These are phyloP conservation scores for Scopulariopsis brevicaulis DNA, from an alignment of 2,329 filamentous ascomycete genomes.

Conservation along the genomic window DNA sequence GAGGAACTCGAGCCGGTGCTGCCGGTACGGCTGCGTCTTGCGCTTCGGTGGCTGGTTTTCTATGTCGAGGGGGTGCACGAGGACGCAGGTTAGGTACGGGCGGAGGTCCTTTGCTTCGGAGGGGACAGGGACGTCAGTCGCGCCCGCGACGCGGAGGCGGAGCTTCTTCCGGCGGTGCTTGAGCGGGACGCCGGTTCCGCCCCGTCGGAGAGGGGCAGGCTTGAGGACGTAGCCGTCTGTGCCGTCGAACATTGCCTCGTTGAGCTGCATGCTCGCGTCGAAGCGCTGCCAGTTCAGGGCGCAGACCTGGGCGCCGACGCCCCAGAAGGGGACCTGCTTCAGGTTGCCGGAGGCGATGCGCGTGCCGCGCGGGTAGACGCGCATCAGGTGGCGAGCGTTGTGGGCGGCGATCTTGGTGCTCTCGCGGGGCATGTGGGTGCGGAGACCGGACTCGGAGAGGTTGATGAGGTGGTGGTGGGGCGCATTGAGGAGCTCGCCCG, in stretches of 20 bases:
- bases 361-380: slow-evolving; percentile 58
- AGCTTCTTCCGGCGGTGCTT: slow-evolving; percentile 36
- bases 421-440: slow-evolving; percentile 33
- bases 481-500: slow-evolving; percentile 34
- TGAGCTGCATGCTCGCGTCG: slow-evolving; percentile 53
- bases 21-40: slow-evolving; percentile 50
- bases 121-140: slow-evolving; percentile 45
- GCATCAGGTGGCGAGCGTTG: slow-evolving; percentile 57
- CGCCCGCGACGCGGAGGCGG: slow-evolving; percentile 48
- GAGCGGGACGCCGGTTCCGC: slow-evolving; percentile 37
- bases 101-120: slow-evolving; percentile 40
- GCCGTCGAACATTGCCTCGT: slow-evolving; percentile 55
- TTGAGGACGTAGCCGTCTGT: slow-evolving; percentile 57
- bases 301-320: slow-evolving; percentile 55
- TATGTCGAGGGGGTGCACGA: slow-evolving; percentile 45
- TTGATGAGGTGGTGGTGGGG: slow-evolving; percentile 60
- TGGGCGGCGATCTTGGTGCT: slow-evolving; percentile 41
- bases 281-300: slow-evolving; percentile 63
- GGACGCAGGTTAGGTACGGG: slow-evolving; percentile 54
- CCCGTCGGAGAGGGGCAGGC: slow-evolving; percentile 44
- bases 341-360: slow-evolving; percentile 57
- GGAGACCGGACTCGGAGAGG: slow-evolving; percentile 51
- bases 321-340: slow-evolving; percentile 53
- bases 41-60: slow-evolving; percentile 40
- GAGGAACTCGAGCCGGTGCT: slow-evolving; percentile 43